Conservation (phyloP, 148 eudicot genomes). For the Spergularia marina region DNA sequence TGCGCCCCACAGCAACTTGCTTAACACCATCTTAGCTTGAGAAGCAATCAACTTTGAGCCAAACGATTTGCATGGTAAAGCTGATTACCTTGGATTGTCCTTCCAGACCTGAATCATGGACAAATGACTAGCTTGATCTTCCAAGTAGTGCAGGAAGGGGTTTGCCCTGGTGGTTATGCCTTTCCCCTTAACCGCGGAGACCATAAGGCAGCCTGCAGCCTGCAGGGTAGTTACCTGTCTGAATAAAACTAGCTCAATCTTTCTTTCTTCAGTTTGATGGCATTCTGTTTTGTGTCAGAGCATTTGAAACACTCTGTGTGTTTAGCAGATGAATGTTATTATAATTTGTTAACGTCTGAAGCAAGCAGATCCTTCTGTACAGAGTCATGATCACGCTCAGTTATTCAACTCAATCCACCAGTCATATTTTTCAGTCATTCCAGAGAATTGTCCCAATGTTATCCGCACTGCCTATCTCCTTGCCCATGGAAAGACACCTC, state of each 20-base stretch:
- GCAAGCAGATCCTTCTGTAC: neutral
- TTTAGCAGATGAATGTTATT: neutral
- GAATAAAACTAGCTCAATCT: neutral
- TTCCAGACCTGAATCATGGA: neutral
- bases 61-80: neutral
- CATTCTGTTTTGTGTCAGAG: neutral
- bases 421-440: constrained; percentile 1
- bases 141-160: neutral
- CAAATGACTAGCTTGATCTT: neutral
- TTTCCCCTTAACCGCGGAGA: neutral
- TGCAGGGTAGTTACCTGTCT: neutral
- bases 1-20: constrained; percentile 26
- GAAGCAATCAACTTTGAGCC: neutral
- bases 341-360: constrained; percentile 4
- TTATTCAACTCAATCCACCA: constrained; percentile 12
- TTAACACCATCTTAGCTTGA: constrained; percentile 14
- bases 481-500: constrained; percentile 18
- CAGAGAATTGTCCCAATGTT: constrained; percentile 21
- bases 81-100: neutral
- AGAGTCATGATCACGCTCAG: neutral
- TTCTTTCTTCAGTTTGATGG: neutral
- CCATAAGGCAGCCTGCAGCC: no score
- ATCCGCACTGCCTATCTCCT: constrained; percentile 15
- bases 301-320: no score
- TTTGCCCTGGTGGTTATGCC: neutral